Evolutionary conservation across 805 yeast species (phyloP), one percentile per base, ranked within the genome.

Genomic region (Candida ponderosae): DNA sequence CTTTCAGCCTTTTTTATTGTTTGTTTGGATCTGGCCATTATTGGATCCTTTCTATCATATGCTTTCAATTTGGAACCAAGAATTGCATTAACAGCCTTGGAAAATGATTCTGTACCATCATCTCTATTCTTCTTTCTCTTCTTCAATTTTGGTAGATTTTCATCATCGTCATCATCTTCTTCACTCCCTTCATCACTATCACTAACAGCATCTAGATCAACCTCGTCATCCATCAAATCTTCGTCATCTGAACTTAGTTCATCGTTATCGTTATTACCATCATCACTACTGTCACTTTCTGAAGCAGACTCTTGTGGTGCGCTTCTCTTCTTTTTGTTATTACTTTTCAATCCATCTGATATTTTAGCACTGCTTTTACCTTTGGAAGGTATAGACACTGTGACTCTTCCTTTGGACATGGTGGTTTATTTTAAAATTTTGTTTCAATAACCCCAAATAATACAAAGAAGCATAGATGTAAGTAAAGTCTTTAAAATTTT

Each of bases 21-120:
- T 31, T 72, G 68, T 46, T 81, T 83, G 52, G 84, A 83, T 61
- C 97, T 78, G 7, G 90, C 89, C 62, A 90, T 70, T 39, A 90
- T 85, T 3, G 98, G 98, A 56, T 89, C 95, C 32, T 73, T 73
- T 53, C 97, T 71, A 53, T 83, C 87, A 50, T 90, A 83, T 0
- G 96, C 94, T 57, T 93, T 93, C 46, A 90, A 67, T 50, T 77
- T 80, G 2, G 97, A 86, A 5, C 82, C 83, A 36, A 90, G 63
- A 50, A 90, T 82, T 14, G 95, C 93, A 46, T 66, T 76, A 53
- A 93, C 76, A 0, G 97, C 97, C 38, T 62, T 70, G 16, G 95
- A 85, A 53, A 93, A 90, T 2, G 77, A 69, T 32, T 68, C 79
- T 1, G 86, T 71, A n/a, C 88, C 90, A 57, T 81, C 87, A 42